A percentile compares a stretch with the other conserved stretches of the same genome.
Evolutionary conservation across 2,329 filamentous ascomycete species (phyloP).

Genomic region (Nothopassalora personata): DNA sequence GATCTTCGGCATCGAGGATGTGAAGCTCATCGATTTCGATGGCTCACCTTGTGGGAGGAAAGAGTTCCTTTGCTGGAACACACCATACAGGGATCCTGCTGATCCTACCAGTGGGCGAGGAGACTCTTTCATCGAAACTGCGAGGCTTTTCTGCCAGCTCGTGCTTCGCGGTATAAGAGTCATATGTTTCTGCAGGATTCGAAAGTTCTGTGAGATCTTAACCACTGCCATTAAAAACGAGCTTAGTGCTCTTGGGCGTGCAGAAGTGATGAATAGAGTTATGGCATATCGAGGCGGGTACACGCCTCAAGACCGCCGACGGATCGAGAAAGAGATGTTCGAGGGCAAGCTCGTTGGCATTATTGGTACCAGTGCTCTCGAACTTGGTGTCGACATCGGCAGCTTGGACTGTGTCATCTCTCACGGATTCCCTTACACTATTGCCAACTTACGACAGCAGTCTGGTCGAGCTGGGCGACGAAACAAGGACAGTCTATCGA

Average conservation of each 20-base stretch:
- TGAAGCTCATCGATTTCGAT: constrained; percentile 80
- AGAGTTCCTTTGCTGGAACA: constrained; percentile 97
- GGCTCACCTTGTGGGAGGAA: constrained; percentile 89
- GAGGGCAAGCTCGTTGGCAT: constrained; percentile 89
- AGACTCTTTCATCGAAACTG: constrained; percentile 77
- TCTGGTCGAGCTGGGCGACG: constrained; percentile 86
- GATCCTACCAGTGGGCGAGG: constrained; percentile 84
- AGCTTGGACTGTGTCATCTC: constrained; percentile 89
- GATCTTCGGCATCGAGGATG: constrained; percentile 82
- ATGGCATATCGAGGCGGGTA: constrained; percentile 97
- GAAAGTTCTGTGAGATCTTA: constrained; percentile 82
- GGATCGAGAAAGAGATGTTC: constrained; percentile 95
- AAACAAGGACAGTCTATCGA: constrained; percentile 87
- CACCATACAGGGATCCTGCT: constrained; percentile 81
- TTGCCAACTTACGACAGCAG: constrained; percentile 90
- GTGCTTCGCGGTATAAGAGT: constrained; percentile 83
- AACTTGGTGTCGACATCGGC: constrained; percentile 92
- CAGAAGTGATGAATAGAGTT: constrained; percentile 71
- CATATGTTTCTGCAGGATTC: constrained; percentile 85
- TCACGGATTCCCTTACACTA: constrained; percentile 91
- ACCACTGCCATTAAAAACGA: constrained; percentile 75
- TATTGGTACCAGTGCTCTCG: constrained; percentile 85
- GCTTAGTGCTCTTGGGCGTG: constrained; percentile 64
- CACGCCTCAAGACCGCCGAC: constrained; percentile 79
- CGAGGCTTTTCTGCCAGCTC: constrained; percentile 82